A percentile compares a stretch with the other conserved stretches of the same genome.
These are phyloP conservation scores for Pleurostoma richardsiae DNA, from an alignment of 2,329 filamentous ascomycete genomes.

Conservation along the genomic window DNA sequence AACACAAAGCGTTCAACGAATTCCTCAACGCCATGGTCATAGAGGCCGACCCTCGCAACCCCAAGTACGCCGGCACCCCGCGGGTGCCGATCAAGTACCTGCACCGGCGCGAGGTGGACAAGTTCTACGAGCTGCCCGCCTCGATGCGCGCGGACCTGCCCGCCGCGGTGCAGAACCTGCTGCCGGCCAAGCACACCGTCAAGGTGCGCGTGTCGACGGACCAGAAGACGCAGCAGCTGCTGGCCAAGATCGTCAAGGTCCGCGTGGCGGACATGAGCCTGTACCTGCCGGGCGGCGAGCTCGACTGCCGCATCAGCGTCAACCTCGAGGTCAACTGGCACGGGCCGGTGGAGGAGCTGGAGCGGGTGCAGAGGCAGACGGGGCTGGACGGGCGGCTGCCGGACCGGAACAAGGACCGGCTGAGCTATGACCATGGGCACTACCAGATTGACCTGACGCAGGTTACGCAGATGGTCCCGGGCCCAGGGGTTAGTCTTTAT, in stretches of 20 bases:
- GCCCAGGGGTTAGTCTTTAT: slow-evolving; percentile 28
- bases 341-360: slow-evolving; percentile 57
- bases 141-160: slow-evolving; percentile 57
- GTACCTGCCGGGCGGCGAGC: slow-evolving; percentile 67
- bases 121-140: slow-evolving; percentile 71
- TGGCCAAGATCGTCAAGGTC: slow-evolving; percentile 86
- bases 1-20: slow-evolving; percentile 79
- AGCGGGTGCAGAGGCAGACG: slow-evolving; percentile 29
- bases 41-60: slow-evolving; percentile 50
- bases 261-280: slow-evolving; percentile 87
- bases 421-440: slow-evolving; percentile 83
- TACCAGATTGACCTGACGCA: slow-evolving; percentile 94
- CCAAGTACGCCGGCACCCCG: slow-evolving; percentile 32
- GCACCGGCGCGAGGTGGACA: slow-evolving; percentile 78
- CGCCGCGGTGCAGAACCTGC: slow-evolving; percentile 55
- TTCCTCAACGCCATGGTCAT: slow-evolving; percentile 70
- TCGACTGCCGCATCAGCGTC: slow-evolving; percentile 91
- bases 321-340: slow-evolving; percentile 91
- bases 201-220: slow-evolving; percentile 74
- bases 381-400: slow-evolving; percentile 31
- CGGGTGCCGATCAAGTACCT: slow-evolving; percentile 71
- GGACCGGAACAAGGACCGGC: slow-evolving; percentile 79
- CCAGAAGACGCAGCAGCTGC: slow-evolving; percentile 61
- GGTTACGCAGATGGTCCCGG: slow-evolving; percentile 53
- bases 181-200: slow-evolving; percentile 50